Evolutionary conservation across 306 rosid genomes (phyloP).

Genomic region (Malus orientalis): DNA sequence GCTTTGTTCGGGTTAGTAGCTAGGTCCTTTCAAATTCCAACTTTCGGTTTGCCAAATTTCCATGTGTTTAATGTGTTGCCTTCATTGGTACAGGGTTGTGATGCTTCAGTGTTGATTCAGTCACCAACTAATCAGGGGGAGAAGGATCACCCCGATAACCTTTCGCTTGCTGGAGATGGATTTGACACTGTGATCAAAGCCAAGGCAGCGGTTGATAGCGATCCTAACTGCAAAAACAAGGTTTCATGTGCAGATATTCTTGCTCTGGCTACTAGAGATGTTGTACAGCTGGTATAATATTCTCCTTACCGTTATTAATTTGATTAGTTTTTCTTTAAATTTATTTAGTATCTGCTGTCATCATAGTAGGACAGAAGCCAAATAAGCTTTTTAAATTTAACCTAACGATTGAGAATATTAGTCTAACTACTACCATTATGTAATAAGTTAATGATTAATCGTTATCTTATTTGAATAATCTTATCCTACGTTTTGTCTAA

Average conservation of each 20-base stretch:
- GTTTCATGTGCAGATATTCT: constrained; percentile 42
- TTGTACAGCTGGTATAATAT: constrained; percentile 19
- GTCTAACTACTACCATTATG: not conserved
- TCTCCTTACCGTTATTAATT: not conserved
- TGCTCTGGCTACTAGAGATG: constrained; percentile 39
- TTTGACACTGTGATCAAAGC: constrained; percentile 40
- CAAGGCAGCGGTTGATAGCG: constrained; percentile 29
- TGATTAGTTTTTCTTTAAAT: not conserved
- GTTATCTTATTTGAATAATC: not conserved
- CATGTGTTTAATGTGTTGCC: not conserved
- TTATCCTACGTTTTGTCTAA: not conserved
- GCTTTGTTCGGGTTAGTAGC: constrained; percentile 29
- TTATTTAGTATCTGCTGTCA: not conserved
- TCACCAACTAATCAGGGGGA: constrained; percentile 26
- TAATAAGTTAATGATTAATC: not conserved
- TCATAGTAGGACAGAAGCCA: not conserved
- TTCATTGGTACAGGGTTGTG: constrained; percentile 23
- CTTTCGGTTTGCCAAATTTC: not conserved
- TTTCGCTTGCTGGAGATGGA: constrained; percentile 39
- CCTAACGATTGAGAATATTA: not conserved
- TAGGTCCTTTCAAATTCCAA: not conserved
- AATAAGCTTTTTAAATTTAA: not conserved
- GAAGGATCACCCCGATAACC: constrained; percentile 38
- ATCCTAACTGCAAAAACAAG: constrained; percentile 27
- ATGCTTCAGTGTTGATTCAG: constrained; percentile 27